Conservation (phyloP, 164 flowering plant species). For the Magnolia changhungtana region DNA sequence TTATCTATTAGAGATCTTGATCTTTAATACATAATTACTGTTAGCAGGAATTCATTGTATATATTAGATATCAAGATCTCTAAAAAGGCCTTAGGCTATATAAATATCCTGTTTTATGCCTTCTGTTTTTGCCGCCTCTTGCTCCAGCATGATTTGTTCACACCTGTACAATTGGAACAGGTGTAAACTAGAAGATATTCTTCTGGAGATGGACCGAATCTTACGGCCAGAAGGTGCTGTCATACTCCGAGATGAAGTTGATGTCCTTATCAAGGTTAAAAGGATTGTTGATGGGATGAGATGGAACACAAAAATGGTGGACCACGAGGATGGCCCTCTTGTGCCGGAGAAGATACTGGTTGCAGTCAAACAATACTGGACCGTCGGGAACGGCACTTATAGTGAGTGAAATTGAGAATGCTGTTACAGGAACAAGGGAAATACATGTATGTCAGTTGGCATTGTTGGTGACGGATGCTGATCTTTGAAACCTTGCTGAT, state of each 20-base stretch:
- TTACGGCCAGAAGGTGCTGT: slow-evolving; percentile 91
- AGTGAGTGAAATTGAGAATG: slow-evolving; percentile 28
- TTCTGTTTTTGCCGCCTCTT: too few relatives aligned
- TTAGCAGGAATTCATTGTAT: too few relatives aligned
- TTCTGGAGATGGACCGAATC: slow-evolving; percentile 90
- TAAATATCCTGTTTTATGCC: too few relatives aligned
- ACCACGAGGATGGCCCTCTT: slow-evolving; percentile 90
- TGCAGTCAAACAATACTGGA: slow-evolving; percentile 88
- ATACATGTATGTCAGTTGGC: neutral
- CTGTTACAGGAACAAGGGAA: neutral
- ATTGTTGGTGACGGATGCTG: neutral
- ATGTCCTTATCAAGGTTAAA: slow-evolving; percentile 63
- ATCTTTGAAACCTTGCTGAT: too few relatives aligned
- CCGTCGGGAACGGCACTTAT: slow-evolving; percentile 40
- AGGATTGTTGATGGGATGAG: slow-evolving; percentile 66
- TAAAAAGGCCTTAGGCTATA: too few relatives aligned
- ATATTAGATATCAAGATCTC: too few relatives aligned
- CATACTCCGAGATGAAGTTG: slow-evolving; percentile 81
- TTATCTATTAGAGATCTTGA: too few relatives aligned
- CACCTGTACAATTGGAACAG: slow-evolving; percentile 24
- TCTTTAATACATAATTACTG: too few relatives aligned
- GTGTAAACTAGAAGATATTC: slow-evolving; percentile 71
- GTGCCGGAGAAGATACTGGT: slow-evolving; percentile 71
- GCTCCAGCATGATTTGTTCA: too few relatives aligned
- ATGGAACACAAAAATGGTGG: slow-evolving; percentile 77